Evolutionary conservation across 345 rosid species (phyloP), one percentile per base, ranked within the genome.

Genomic region (Acer yangbiense): DNA sequence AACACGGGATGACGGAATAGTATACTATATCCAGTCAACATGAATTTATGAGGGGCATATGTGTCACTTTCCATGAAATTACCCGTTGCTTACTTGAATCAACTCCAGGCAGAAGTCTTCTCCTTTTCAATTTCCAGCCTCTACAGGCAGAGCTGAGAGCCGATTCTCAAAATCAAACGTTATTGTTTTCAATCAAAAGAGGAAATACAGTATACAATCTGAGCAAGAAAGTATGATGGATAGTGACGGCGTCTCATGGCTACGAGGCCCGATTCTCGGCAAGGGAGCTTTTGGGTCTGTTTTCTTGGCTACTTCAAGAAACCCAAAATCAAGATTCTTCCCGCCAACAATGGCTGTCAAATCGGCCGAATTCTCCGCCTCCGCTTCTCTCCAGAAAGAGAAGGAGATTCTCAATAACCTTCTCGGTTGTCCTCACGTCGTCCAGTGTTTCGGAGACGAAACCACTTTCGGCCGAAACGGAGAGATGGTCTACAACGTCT

Each of bases 381-480:
- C 88, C 0, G 69, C 14, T 9, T 71, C 86, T 14, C 84, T 88
- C 16, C 61, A 81, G 68, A 78, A 75, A 18, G 91, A 86, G 82
- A 82, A 80, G 67, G 71, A 80, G 79, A 74, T 88, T 69, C 21
- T 85, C n/a, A 32, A 74, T 17, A 11, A 72, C 41, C 76, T 88
- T 46, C 67, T 46, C 14, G 79, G 76, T 3, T 79, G 83, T 69
- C 71, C 81, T 18, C 65, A 76, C 50, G 75, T 88, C 66, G 48
- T 88, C 48, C 43, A 74, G 17, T 86, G 85, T 43, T 85, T 75
- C n/a, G 88, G 86, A 0, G 87, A 77, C 52, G 85, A 71, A 74
- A 76, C 76, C 27, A 83, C 54, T 3, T 0, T 9, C 0, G 27
- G 72, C 55, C 13, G 21, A 0, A 29, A 76, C 18, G 85, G 85